Base-by-base conservation (phyloP, 805 yeast species). In the Suhomyces xylopsoci region DNA sequence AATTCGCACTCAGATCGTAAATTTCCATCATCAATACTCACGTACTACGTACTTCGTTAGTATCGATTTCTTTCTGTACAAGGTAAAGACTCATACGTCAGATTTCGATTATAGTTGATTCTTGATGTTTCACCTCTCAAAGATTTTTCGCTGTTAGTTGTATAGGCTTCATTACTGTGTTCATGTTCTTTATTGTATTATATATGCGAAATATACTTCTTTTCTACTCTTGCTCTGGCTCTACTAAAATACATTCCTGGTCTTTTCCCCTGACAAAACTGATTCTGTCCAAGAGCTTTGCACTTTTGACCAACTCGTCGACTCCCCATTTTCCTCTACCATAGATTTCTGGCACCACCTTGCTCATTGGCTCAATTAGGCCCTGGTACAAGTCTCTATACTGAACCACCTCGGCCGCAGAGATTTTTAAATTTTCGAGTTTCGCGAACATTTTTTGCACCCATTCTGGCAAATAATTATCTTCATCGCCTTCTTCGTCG, bases 341-440 rank as follows among this genome's bases (percentile, higher is more conserved):
- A 58, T 74, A 87, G 1, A 87, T 76, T 58, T 84, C 85, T 2
- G 88, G 86, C 3, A 85, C 78, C 17, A 77, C 72, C 15, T 69
- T 58, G 20, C 74, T 63, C 49, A 84, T 62, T 2, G 70, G 74
- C 12, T 85, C 81, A 48, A 84, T 77, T 44, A 83, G 65, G 48
- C 80, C 70, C 49, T 80, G 79, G 62, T 85, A 85, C 25, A 84
- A 64, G 2, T 76, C 77, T 56, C 76, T 67, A 64, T 76, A 83
- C 50, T 83, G 86, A 25, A 77, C 52, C 2, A 84, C 80, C 57
- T 86, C 90, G 8, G 77, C 79, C 36, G 77, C 68, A 6, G 78
- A 73, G 12, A 85, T 71, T 0, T 64, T 70, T 7, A 74, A 67
- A 22, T 69, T 74, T n/a, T 61, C 51, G 10, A 63, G 58, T 32